Evolutionary conservation across 1,139 yeast species (phyloP).

Genomic region (Yamadazyma diospyri): DNA sequence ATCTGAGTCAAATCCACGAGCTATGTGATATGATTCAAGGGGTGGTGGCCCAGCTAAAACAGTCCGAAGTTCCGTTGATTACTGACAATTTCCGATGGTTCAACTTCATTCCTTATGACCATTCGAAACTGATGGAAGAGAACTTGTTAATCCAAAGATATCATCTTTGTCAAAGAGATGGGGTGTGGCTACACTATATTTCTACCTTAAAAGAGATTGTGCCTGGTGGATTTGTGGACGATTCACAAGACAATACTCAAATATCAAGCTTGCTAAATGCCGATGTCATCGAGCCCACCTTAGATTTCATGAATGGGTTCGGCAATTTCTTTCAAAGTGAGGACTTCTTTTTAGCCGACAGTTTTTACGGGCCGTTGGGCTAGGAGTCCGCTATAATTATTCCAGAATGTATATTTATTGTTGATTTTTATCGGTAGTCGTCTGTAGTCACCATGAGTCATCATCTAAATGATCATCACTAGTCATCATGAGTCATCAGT

Average conservation of each 20-base stretch:
- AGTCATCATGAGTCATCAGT: no score
- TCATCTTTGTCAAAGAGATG: conserved; percentile 13
- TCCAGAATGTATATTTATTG: conserved; percentile 1
- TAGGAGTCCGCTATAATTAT: no score
- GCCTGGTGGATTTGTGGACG: conserved; percentile 5
- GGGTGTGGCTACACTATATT: conserved; percentile 11
- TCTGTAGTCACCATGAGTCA: no score
- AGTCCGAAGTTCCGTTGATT: conserved; percentile 1
- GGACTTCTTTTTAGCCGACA: conserved; percentile 7
- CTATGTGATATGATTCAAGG: conserved; percentile 9
- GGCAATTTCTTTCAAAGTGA: conserved; percentile 10
- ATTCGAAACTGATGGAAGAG: conserved; percentile 8
- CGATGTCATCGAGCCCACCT: conserved; percentile 5
- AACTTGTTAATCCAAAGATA: conserved; percentile 12
- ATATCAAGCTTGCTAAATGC: conserved; percentile 7
- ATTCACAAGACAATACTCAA: conserved; percentile 2
- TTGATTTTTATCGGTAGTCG: no score
- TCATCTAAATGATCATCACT: no score
- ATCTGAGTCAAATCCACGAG: conserved; percentile 12
- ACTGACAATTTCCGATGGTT: conserved; percentile 11
- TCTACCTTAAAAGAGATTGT: conserved; percentile 5
- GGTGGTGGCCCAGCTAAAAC: conserved; percentile 2
- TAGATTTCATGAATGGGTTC: conserved; percentile 5
- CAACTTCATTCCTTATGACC: conserved; percentile 12
- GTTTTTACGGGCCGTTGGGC: conserved; percentile 4